These are phyloP conservation scores for Corymbia calophylla DNA, from an alignment of 441 rosid genomes.

Conservation along the genomic window DNA sequence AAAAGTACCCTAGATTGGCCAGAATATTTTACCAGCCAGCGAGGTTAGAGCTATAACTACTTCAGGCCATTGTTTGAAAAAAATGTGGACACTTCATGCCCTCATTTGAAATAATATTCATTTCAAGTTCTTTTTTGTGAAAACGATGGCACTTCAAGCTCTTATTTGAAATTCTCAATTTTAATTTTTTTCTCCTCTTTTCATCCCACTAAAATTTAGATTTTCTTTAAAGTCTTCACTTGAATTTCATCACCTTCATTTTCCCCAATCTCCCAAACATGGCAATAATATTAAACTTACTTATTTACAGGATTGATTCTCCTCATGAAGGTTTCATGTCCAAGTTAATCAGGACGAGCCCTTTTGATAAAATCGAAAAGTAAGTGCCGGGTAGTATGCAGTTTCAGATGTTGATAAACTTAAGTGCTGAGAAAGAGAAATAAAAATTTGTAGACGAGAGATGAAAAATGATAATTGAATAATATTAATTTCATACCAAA, in stretches of 20 bases:
- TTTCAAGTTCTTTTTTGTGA: too few species aligned
- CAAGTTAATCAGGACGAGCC: background rate
- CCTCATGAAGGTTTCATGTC: background rate
- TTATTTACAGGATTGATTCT: background rate
- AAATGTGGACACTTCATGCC: too few species aligned
- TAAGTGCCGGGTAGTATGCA: background rate
- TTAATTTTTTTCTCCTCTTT: background rate
- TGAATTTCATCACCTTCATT: background rate
- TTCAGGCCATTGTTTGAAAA: too few species aligned
- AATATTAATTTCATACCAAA: background rate
- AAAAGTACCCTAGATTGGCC: too few species aligned
- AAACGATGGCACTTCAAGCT: too few species aligned
- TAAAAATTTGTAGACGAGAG: background rate
- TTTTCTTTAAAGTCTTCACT: background rate
- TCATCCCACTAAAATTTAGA: fast-evolving
- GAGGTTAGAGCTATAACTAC: too few species aligned
- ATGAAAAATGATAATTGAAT: background rate
- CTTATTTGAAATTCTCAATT: background rate
- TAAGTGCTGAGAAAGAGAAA: background rate
- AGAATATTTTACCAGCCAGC: too few species aligned
- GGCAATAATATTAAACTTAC: background rate
- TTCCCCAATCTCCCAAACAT: background rate
- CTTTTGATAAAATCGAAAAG: background rate
- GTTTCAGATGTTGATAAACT: background rate
- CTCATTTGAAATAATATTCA: too few species aligned